Percentiles rank a stretch among this genome's conserved stretches.
phyloP scores from a whole-genome alignment of 805 yeast species.

The Candida ovalis region DNA sequence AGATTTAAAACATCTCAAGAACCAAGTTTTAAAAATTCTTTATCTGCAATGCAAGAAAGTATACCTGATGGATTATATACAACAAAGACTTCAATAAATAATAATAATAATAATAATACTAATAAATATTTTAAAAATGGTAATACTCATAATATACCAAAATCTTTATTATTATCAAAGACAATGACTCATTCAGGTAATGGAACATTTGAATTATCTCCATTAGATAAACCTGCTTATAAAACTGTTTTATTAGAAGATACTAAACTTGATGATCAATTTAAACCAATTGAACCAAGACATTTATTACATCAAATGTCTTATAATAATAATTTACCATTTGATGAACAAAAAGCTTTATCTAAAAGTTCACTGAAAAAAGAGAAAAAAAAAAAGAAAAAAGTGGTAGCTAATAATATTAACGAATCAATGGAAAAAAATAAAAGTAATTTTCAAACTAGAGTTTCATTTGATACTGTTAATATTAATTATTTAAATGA shows the following conservation, averaged over 20 bases:
- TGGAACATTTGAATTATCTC: slow-evolving; percentile 9
- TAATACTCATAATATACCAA: too few relatives aligned
- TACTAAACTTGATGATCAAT: slow-evolving; percentile 11
- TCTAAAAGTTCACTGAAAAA: slow-evolving; percentile 1
- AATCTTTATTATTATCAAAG: slow-evolving; percentile 7
- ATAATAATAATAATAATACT: neutral
- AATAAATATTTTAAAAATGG: neutral
- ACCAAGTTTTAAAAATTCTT: neutral
- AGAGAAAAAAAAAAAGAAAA: neutral
- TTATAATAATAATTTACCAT: neutral
- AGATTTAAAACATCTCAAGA: neutral
- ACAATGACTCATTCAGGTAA: slow-evolving; percentile 25
- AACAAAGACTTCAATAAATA: neutral
- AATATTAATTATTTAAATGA: slow-evolving; percentile 34
- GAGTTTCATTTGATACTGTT: slow-evolving; percentile 55
- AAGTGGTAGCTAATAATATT: slow-evolving; percentile 1
- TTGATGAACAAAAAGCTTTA: neutral
- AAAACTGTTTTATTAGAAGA: slow-evolving; percentile 21
- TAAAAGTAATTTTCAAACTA: slow-evolving; percentile 17
- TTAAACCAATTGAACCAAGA: slow-evolving; percentile 22
- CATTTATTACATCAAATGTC: slow-evolving; percentile 8
- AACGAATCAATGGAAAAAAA: too few relatives aligned
- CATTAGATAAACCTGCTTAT: slow-evolving; percentile 15
- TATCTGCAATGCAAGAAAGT: neutral
- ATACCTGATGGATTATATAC: neutral